Percentiles rank a stretch among this genome's conserved stretches.
Conservation (phyloP, 1,284 basidiomycete genomes). For the Cryptococcus jaspeensis region DNA sequence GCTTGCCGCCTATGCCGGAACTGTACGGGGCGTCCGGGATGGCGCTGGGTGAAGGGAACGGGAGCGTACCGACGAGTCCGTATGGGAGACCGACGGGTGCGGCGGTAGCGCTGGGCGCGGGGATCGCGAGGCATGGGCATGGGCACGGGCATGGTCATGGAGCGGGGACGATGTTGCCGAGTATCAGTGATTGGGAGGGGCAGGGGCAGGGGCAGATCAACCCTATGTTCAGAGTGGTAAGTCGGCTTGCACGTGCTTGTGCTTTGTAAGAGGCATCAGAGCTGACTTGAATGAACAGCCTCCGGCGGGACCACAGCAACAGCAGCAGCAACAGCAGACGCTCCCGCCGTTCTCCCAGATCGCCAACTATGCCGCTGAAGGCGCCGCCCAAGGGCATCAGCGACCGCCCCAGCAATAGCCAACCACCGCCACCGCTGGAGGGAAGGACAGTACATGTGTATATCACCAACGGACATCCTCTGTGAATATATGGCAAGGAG, state of each 20-base stretch:
- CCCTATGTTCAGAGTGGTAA: constrained; percentile 87
- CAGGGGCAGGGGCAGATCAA: constrained; percentile 58
- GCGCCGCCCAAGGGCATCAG: too few species aligned
- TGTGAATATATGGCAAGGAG: too few species aligned
- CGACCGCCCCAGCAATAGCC: too few species aligned
- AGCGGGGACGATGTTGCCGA: constrained; percentile 49
- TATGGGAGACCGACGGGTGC: constrained; percentile 41
- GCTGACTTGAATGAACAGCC: constrained; percentile 8
- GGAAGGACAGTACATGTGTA: too few species aligned
- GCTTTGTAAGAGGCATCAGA: neutral
- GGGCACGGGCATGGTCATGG: neutral
- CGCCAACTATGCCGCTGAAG: constrained; percentile 58
- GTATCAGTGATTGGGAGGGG: constrained; percentile 53
- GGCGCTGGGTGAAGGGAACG: constrained; percentile 8
- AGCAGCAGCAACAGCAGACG: constrained; percentile 45
- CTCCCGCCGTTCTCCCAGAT: constrained; percentile 54
- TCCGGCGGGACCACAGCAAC: constrained; percentile 7
- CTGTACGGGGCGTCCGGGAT: neutral
- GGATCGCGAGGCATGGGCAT: constrained; percentile 27
- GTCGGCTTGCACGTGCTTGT: constrained; percentile 48
- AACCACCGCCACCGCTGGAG: too few species aligned
- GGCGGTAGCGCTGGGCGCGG: constrained; percentile 37
- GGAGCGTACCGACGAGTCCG: constrained; percentile 38
- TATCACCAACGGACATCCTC: too few species aligned
- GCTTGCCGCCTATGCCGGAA: constrained; percentile 2